Evolutionary conservation across 2,329 filamentous ascomycete species (phyloP), one percentile per base, ranked within the genome.

Genomic region (Phoma sp.): DNA sequence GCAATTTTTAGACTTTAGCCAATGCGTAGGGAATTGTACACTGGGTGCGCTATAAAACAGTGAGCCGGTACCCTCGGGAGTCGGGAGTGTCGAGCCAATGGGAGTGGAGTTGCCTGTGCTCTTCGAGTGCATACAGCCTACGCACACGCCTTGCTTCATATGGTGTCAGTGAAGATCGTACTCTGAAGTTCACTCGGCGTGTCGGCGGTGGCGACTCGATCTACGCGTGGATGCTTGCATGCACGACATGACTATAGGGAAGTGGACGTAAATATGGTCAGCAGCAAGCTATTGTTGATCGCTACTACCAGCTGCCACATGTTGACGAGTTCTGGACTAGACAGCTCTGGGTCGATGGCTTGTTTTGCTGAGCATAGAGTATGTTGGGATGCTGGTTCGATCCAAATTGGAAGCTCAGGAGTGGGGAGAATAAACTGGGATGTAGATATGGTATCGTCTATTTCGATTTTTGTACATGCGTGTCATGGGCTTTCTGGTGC

Each of bases 31-130:
- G 21, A 29, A 6, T 4, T 22, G 27, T 7, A n/a, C n/a, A 31
- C 27, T 32, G 29, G 21, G 15, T 36, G 15, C 31, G 22, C 9
- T 43, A 10, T 12, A n/a, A 27, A 40, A 35, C 27, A 38, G 33
- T 37, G n/a, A 29, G 25, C 44, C 51, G 44, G 32, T 48, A 35
- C 6, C 44, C 51, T 54, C 51, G 51, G 38, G 13, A 35, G 29
- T 53, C 51, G 37, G 43, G 17, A 53, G 24, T 43, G 32, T 24
- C 19, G 43, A 24, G 24, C 38, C 51, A 53, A 48, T 48, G 13
- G 25, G 6, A 43, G 19, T 19, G 19, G 15, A 31, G 19, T n/a
- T 38, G 12, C 38, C 27, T 15, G 33, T 49, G 19, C 32, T 36
- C 37, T 38, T 25, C 32, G 5, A 35, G 10, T 22, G 33, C 32